Evolutionary conservation across 2,329 filamentous ascomycete genomes (phyloP), one percentile per base, ranked within the genome.

Genomic region (Aspergillus chevalieri): DNA sequence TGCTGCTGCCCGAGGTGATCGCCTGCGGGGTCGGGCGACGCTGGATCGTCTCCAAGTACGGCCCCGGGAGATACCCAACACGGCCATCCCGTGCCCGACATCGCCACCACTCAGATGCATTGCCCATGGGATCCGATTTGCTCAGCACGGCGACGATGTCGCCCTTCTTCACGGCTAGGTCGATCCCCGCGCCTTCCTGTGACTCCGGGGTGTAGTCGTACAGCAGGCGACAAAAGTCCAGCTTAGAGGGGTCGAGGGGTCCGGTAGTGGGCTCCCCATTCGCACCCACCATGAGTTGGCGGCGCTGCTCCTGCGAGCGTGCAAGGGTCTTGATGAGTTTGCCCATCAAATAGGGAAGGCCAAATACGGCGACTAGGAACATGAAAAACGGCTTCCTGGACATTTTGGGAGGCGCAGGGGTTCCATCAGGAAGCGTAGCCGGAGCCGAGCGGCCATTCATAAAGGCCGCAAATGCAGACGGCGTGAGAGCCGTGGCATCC

Each of bases 381-480:
- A 98, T 92, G 65, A 98, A 80, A 62, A 98, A 89, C 0, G 93
- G 93, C 70, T 97, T 98, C 68, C 88, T 89, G 65, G 89, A 95
- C 15, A 92, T 91, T 60, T 83, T 85, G 3, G 87, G 74, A 15
- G 82, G 77, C 14, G 77, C 78, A 0, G 85, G 78, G 2, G 82
- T 78, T 57, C 87, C 89, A 58, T 89, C 81, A 10, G 82, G 81
- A 64, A 75, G 80, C 57, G 55, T 77, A 57, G 62, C 73, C 49
- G 64, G 70, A 8, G 63, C 55, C 4, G 66, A 63, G 46, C 78
- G 73, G 14, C 85, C 85, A 48, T 87, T 89, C 66, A 91, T 84
- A 66, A 98, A 98, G 22, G 82, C 82, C 36, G 92, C 91, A 68
- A 98, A 98, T 49, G 89, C 89, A 21, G 89, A 84, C 1, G 93